Conservation (phyloP, 1,139 yeast genomes). For the Saccharomyces hybrid region DNA sequence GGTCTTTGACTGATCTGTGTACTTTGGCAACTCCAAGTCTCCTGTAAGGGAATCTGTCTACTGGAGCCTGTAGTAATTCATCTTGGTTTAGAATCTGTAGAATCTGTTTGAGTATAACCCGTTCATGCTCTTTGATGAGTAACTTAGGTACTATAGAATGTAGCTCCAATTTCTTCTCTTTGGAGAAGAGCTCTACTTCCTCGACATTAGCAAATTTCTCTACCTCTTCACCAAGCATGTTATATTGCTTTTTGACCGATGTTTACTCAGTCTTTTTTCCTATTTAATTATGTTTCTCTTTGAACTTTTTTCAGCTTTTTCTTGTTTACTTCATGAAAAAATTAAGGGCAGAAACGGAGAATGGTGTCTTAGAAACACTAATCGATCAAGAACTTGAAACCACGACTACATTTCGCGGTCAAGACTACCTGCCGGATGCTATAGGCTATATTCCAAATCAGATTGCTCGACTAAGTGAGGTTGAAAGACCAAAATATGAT, state of each 20-base stretch:
- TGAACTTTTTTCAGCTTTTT: too few relatives aligned
- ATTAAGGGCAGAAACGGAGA: too few relatives aligned
- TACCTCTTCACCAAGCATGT: not conserved
- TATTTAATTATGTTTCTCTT: not conserved
- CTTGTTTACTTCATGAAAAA: too few relatives aligned
- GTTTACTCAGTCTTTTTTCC: not conserved
- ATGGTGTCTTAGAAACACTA: too few relatives aligned
- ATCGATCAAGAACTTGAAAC: too few relatives aligned
- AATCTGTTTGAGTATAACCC: constrained; percentile 8
- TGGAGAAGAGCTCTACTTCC: not conserved
- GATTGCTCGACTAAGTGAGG: too few relatives aligned
- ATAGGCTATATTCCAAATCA: too few relatives aligned
- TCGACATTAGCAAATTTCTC: not conserved
- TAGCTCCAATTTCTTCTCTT: not conserved
- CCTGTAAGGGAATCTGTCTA: constrained; percentile 14
- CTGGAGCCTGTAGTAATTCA: constrained; percentile 18
- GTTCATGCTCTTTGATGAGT: constrained; percentile 6
- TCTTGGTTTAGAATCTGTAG: constrained; percentile 10
- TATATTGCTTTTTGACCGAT: too few relatives aligned
- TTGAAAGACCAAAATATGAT: too few relatives aligned
- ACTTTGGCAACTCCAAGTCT: constrained; percentile 13
- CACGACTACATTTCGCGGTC: too few relatives aligned
- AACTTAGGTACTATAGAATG: not conserved
- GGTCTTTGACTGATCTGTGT: constrained; percentile 34
- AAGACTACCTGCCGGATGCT: too few relatives aligned